Evolutionary conservation across 1,139 yeast species (phyloP).

Genomic region (Yamadazyma dushanensis): DNA sequence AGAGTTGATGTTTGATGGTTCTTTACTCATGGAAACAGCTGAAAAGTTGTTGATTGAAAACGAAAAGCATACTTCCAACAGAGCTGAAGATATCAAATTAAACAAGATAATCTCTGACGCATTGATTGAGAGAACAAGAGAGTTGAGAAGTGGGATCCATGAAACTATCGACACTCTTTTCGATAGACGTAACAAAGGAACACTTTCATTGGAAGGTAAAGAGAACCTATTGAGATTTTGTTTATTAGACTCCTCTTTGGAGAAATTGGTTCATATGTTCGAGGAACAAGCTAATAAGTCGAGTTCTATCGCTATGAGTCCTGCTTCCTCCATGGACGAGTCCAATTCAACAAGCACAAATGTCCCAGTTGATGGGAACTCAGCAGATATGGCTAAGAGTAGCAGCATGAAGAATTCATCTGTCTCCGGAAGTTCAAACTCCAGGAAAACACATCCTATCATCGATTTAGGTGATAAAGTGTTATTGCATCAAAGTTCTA

Average conservation of each 20-base stretch:
- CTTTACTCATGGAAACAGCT: conserved; percentile 62
- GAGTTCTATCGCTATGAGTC: conserved; percentile 21
- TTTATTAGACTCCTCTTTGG: conserved; percentile 44
- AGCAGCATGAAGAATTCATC: not conserved
- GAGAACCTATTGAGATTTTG: conserved; percentile 45
- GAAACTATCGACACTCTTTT: conserved; percentile 41
- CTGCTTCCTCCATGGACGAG: conserved; percentile 21
- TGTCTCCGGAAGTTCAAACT: not conserved
- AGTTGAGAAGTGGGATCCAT: conserved; percentile 43
- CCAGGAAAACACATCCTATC: conserved; percentile 9
- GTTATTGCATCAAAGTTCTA: conserved; percentile 47
- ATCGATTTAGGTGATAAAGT: conserved; percentile 21
- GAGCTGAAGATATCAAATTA: conserved; percentile 37
- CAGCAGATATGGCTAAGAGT: not conserved
- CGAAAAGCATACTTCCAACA: conserved; percentile 24
- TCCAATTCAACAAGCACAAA: conserved; percentile 2
- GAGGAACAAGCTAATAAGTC: conserved; percentile 38
- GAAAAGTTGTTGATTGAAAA: conserved; percentile 53
- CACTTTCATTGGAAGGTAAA: conserved; percentile 44
- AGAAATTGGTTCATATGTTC: conserved; percentile 42
- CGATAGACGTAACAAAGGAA: conserved; percentile 35
- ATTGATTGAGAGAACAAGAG: conserved; percentile 41
- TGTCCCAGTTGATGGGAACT: too few relatives aligned
- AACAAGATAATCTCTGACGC: conserved; percentile 44
- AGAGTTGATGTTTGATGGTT: conserved; percentile 50